These are phyloP conservation scores for Gautieria morchelliformis DNA, from an alignment of 768 basidiomycete species.

Conservation along the genomic window DNA sequence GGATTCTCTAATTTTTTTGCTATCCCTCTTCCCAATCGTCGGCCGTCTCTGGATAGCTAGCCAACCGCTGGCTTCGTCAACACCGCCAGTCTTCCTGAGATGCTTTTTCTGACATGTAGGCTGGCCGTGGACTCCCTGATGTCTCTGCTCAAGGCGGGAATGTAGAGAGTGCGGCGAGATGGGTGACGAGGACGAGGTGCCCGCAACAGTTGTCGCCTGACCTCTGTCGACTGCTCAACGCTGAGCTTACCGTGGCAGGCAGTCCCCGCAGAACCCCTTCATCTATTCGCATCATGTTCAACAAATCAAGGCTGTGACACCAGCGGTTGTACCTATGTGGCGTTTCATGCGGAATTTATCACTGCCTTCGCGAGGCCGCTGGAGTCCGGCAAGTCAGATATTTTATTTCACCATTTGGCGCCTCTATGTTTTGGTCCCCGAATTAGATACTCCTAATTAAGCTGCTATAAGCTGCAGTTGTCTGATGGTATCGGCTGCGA, in stretches of 20 bases:
- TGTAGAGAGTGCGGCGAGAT: no score
- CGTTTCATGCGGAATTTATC: neutral
- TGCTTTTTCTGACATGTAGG: neutral
- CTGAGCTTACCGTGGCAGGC: conserved; percentile 20
- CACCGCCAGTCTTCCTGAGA: neutral
- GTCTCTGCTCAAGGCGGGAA: conserved; percentile 28
- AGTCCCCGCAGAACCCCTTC: conserved; percentile 28
- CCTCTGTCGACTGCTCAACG: conserved; percentile 28
- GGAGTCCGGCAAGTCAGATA: conserved; percentile 1
- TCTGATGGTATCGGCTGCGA: neutral
- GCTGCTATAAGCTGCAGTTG: neutral
- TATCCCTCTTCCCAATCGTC: conserved; percentile 13
- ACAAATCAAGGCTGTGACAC: conserved; percentile 58
- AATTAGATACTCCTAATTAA: neutral
- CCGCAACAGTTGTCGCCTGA: conserved; percentile 24
- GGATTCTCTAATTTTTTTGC: conserved; percentile 13
- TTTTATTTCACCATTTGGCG: neutral
- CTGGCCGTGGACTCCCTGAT: conserved; percentile 40
- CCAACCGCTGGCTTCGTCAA: conserved; percentile 21
- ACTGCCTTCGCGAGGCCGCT: no score
- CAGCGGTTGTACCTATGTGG: conserved; percentile 23
- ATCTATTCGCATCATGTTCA: conserved; percentile 23
- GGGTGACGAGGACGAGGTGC: conserved; percentile 11
- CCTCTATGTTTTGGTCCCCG: conserved; percentile 1
- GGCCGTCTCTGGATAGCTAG: conserved; percentile 29